Percentiles rank a stretch among this genome's conserved stretches.
Evolutionary conservation across 805 yeast genomes (phyloP).

Genomic region (Saccharomycopsis fermentans): DNA sequence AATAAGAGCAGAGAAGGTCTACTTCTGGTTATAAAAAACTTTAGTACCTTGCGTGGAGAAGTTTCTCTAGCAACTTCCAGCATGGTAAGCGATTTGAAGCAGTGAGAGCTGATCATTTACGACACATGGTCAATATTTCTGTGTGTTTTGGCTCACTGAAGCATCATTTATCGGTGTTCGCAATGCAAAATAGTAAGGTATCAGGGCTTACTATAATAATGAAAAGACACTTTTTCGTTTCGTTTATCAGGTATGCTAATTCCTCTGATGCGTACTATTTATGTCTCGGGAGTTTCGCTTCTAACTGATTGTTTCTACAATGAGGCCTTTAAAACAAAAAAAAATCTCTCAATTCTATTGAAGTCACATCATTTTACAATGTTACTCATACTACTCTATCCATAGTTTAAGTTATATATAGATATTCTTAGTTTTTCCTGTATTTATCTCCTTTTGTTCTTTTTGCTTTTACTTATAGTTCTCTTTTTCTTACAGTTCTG

Average conservation of each 20-base stretch:
- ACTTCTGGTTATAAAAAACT: slow-evolving; percentile 62
- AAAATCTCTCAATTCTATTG: too few species aligned
- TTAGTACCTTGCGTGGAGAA: slow-evolving; percentile 28
- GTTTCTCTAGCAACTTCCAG: slow-evolving; percentile 6
- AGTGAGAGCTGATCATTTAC: neutral
- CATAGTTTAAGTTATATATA: neutral
- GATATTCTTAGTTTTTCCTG: neutral
- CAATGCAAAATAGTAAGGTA: too few species aligned
- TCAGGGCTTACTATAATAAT: too few species aligned
- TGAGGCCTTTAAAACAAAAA: too few species aligned
- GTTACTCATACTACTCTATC: neutral
- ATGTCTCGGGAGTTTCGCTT: too few species aligned
- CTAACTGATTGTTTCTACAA: too few species aligned
- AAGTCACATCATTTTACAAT: neutral
- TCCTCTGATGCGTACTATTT: too few species aligned
- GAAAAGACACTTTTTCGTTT: too few species aligned
- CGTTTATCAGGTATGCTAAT: too few species aligned
- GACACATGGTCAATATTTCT: too few species aligned
- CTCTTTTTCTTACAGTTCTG: neutral
- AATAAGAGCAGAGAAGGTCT: slow-evolving; percentile 61
- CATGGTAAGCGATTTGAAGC: slow-evolving; percentile 3
- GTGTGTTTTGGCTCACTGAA: too few species aligned
- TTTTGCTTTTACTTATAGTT: neutral
- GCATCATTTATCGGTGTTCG: too few species aligned
- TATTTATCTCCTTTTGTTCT: neutral